Evolutionary conservation across 106 monocot species (phyloP).

Genomic region (Posidonia australis): DNA sequence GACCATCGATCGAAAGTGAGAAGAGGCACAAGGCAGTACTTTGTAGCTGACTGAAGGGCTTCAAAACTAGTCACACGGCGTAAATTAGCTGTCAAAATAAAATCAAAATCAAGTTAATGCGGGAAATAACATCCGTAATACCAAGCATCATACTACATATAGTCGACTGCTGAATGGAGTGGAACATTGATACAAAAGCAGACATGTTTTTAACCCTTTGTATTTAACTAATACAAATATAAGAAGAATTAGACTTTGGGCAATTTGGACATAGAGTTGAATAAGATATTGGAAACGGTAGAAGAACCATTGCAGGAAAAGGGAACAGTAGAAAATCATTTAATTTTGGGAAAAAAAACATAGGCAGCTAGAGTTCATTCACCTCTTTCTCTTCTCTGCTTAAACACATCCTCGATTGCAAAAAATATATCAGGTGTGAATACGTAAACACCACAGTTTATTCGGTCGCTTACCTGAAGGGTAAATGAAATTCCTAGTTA

Average conservation of each 20-base stretch:
- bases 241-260: too few relatives aligned
- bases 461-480: conserved; percentile 82
- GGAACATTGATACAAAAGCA: background rate
- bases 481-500: too few relatives aligned
- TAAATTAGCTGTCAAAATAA: conserved; percentile 62
- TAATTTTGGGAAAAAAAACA: background rate
- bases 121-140: background rate
- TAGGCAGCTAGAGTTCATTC: background rate
- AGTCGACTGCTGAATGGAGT: background rate
- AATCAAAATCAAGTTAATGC: background rate
- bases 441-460: conserved; percentile 96
- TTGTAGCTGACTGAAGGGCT: conserved; percentile 86
- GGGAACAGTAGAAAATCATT: background rate
- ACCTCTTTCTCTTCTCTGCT: conserved; percentile 72
- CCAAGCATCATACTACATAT: background rate
- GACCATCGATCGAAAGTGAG: background rate
- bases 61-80: conserved; percentile 74
- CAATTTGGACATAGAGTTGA: too few relatives aligned
- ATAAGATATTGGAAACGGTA: too few relatives aligned
- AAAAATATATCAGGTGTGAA: conserved; percentile 93
- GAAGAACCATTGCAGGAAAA: too few relatives aligned
- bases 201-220: background rate
- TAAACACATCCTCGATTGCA: conserved; percentile 67
- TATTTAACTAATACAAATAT: background rate
- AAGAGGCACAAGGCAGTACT: conserved; percentile 27